Evolutionary conservation across 73 alveolate species (phyloP), one percentile per base, ranked within the genome.

Genomic region (Diophrys appendiculata): DNA sequence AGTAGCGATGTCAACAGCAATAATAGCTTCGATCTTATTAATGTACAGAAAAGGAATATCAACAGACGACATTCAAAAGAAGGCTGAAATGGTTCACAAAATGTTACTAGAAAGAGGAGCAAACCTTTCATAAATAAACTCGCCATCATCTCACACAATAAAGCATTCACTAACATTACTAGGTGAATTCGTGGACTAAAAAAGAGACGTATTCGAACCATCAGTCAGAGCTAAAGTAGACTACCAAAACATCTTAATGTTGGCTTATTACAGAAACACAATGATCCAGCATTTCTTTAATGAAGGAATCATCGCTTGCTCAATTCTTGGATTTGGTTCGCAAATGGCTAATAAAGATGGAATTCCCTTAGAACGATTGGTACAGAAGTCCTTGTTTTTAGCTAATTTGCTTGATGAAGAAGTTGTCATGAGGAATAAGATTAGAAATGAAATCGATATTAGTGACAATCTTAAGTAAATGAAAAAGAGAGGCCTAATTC

Each of bases 171-270:
- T 87, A 24, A 56, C 32, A 28, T 72, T 34, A 73, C 81, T 86
- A 25, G 68, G 68, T 30, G 82, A 78, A 68, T 86, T 79, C 60
- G 77, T 86, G n/a, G 81, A 87, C 52, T 88, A 80, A 64, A 92
- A 92, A 82, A 90, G 82, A 76, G 96, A 94, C 72, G 94, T 90
- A 33, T 92, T 94, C 69, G 96, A 93, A 56, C 94, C 94, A 0
- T 78, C 88, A n/a, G 88, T 94, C 33, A 74, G 88, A 30, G 88
- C 94, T 0, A 90, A 82, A 43, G 76, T 77, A 25, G 97, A 92
- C 88, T 92, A 92, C 86, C 86, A 92, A 76, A 94, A 89, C 83
- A 88, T 94, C 28, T 76, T 94, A 73, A 82, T 90, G 92, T 88
- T 94, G 54, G 78, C 96, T 54, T 92, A 94, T 77, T 94, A 94